phyloP scores from a whole-genome alignment of 495 filamentous ascomycete species.

The Penicilliopsis zonata region DNA sequence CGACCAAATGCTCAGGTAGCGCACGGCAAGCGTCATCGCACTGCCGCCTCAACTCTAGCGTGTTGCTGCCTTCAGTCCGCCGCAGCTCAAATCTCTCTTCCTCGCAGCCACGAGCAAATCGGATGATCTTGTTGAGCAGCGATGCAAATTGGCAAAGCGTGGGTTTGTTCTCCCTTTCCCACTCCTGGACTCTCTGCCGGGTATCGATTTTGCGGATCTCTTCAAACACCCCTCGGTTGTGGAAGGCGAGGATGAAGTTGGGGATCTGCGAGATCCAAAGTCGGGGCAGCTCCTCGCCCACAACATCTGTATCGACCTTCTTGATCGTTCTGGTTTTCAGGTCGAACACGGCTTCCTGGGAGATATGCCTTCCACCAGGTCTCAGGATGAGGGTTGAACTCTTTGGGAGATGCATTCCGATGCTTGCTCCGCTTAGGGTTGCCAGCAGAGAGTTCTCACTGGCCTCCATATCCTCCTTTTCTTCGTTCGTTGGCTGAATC shows the following conservation, averaged over 20 bases:
- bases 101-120: slow-evolving; percentile 16
- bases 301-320: slow-evolving; percentile 18
- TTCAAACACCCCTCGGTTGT: slow-evolving; percentile 39
- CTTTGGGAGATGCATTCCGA: slow-evolving; percentile 1
- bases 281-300: slow-evolving; percentile 37
- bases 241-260: slow-evolving; percentile 49
- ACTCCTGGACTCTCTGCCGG: slow-evolving; percentile 29
- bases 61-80: slow-evolving; percentile 11
- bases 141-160: slow-evolving; percentile 24
- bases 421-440: not conserved
- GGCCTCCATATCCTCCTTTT: not conserved
- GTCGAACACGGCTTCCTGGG: slow-evolving; percentile 47
- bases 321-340: slow-evolving; percentile 48
- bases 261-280: slow-evolving; percentile 53
- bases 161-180: slow-evolving; percentile 36
- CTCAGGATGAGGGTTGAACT: slow-evolving; percentile 1
- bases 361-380: slow-evolving; percentile 4
- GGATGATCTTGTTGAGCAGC: slow-evolving; percentile 35
- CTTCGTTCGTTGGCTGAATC: no score
- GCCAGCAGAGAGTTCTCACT: slow-evolving; percentile 3
- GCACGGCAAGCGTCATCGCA: slow-evolving; percentile 8
- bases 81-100: slow-evolving; percentile 32
- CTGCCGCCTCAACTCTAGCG: slow-evolving; percentile 33
- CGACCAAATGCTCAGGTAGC: slow-evolving; percentile 15
- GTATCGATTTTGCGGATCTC: slow-evolving; percentile 37